Evolutionary conservation across 495 filamentous ascomycete species (phyloP), one percentile per base, ranked within the genome.

Genomic region (Aspergillus homomorphus): DNA sequence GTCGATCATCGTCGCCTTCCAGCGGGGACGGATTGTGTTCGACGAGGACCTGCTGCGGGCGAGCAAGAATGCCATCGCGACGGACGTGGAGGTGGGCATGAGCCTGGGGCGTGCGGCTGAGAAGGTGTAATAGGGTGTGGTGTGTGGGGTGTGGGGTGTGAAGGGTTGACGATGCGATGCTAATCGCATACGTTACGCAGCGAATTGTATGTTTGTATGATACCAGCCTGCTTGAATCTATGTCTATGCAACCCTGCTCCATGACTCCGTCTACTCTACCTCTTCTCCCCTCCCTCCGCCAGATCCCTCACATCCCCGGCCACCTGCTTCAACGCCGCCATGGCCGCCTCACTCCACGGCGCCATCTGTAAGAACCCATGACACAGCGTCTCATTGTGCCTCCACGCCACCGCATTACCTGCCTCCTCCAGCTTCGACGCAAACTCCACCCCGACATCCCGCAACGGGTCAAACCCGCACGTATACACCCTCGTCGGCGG

Each of bases 1-100:
- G 42, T 70, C 69, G 4, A 71, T 79, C 53, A 73, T 77, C 24
- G 72, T 75, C 20, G 59, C 71, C 14, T 79, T 74, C 52, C 64
- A 73, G 38, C 66, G 68, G 42, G 74, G 69, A 10, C 61, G 66
- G 19, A 68, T 76, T n/a, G 57, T 59, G 14, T 62, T 77, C 41
- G 76, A 79, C 49, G 65, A 70, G 43, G 76, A 79, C 60, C 56
- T 79, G 42, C 59, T 71, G 20, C 46, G 49, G 20, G 44, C 58
- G 3, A 66, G 64, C 42, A 60, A 63, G 24, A 15, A 61, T 19
- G 51, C 45, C 18, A 62, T 72, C 44, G 48, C 48, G 41, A 60
- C 69, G 12, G 65, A 69, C 62, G 70, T 72, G 7, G 64, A 70
- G 58, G 65, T 71, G 16, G 69, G 69, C 4, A 69, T 61, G 69